Percentiles rank a stretch among this genome's conserved stretches.
These are phyloP conservation scores for Herpetomonas tarakana DNA, from an alignment of 208 protist species.

Conservation along the genomic window DNA sequence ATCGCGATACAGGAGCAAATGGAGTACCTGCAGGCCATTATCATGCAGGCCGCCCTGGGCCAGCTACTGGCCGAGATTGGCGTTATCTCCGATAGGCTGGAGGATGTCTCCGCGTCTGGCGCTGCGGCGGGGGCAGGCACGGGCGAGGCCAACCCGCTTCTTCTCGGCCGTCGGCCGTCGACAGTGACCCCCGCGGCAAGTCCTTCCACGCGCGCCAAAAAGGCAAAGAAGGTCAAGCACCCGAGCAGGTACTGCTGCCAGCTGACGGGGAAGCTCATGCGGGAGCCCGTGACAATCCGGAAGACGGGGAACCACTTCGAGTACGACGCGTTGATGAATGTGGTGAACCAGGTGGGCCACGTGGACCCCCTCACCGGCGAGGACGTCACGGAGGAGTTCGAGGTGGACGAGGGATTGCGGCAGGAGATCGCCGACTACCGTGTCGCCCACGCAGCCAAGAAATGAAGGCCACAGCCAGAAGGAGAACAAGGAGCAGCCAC, in stretches of 20 bases:
- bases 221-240: conserved; percentile 57
- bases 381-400: conserved; percentile 51
- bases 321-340: conserved; percentile 68
- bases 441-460: conserved; percentile 46
- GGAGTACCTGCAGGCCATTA: conserved; percentile 56
- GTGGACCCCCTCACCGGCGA: conserved; percentile 82
- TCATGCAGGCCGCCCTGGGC: conserved; percentile 68
- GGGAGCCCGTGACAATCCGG: conserved; percentile 73
- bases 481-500: not conserved
- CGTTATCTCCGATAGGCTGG: not conserved
- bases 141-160: not conserved
- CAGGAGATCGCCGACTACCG: conserved; percentile 83
- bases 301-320: conserved; percentile 77
- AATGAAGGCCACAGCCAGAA: conserved; percentile 6
- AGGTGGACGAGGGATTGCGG: conserved; percentile 68
- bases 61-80: conserved; percentile 69
- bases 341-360: conserved; percentile 79
- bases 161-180: not conserved
- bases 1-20: conserved; percentile 67
- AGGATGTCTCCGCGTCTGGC: not conserved
- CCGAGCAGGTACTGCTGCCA: conserved; percentile 73
- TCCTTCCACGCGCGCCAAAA: conserved; percentile 9
- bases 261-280: conserved; percentile 87
- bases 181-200: not conserved
- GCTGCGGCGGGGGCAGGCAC: too few relatives aligned